phyloP scores from a whole-genome alignment of 1,284 basidiomycete species.

The Melampsora larici-populina region DNA sequence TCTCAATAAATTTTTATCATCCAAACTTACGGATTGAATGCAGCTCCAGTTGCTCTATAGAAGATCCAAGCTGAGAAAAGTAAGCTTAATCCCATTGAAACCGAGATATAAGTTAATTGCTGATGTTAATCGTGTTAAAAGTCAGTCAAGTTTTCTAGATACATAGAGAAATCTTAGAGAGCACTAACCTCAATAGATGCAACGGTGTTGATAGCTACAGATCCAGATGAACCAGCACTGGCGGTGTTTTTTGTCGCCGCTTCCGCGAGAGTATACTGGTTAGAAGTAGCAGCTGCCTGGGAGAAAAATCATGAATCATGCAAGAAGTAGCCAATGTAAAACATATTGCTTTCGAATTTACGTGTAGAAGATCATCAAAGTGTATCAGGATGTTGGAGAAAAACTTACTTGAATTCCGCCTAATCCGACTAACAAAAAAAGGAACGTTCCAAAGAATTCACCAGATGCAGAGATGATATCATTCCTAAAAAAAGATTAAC shows the following conservation, averaged over 20 bases:
- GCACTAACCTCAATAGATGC: slow-evolving; percentile 25
- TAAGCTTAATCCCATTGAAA: slow-evolving; percentile 66
- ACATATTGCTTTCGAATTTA: too few relatives aligned
- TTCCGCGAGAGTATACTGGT: not conserved
- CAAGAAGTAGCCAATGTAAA: too few relatives aligned
- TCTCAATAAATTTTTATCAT: too few relatives aligned
- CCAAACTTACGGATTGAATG: slow-evolving; percentile 49
- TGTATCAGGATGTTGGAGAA: not conserved
- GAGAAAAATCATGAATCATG: too few relatives aligned
- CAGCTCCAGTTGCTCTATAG: slow-evolving; percentile 67
- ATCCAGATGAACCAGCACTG: not conserved
- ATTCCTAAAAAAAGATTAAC: not conserved
- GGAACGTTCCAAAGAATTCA: not conserved
- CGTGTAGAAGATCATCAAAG: not conserved
- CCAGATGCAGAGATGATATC: slow-evolving; percentile 3
- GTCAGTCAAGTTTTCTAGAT: too few relatives aligned
- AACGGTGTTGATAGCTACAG: slow-evolving; percentile 35
- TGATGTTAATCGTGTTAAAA: not conserved
- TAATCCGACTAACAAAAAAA: not conserved
- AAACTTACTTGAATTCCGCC: slow-evolving; percentile 1
- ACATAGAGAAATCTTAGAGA: too few relatives aligned
- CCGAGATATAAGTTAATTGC: slow-evolving; percentile 61
- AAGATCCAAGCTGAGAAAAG: slow-evolving; percentile 70
- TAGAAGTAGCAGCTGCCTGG: slow-evolving; percentile 36
- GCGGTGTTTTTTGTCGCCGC: slow-evolving; percentile 7